Percentiles rank a stretch among this genome's conserved stretches.
phyloP scores from a whole-genome alignment of 257 asterid species.

The Capsicum rhomboideum region DNA sequence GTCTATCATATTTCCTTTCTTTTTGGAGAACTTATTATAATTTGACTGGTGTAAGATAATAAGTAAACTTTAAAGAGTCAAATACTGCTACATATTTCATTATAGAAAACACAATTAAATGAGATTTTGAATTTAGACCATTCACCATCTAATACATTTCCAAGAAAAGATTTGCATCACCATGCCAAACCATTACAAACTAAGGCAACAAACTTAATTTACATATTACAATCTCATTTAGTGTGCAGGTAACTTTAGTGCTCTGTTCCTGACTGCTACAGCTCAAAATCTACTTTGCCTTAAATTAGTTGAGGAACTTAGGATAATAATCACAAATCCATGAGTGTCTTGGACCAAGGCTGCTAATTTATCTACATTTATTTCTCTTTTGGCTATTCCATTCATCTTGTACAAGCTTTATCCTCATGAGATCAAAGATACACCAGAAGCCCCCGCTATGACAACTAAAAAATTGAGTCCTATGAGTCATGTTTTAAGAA shows the following conservation, averaged over 20 bases:
- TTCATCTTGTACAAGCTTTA: conserved; percentile 65
- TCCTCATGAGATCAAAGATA: conserved; percentile 88
- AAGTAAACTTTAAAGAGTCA: too few species aligned
- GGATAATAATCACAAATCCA: conserved; percentile 70
- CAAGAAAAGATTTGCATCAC: too few species aligned
- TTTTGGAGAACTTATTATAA: too few species aligned
- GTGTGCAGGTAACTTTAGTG: conserved; percentile 95
- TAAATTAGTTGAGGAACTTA: conserved; percentile 93
- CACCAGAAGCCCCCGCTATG: conserved; percentile 93
- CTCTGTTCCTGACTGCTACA: conserved; percentile 96
- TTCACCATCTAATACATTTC: too few species aligned
- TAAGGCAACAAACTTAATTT: too few species aligned
- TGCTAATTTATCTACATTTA: conserved; percentile 80
- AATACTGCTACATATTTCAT: too few species aligned
- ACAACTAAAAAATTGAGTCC: conserved; percentile 64
- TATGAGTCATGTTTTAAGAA: conserved; percentile 22
- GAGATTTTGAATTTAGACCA: too few species aligned
- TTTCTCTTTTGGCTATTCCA: conserved; percentile 74
- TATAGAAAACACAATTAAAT: too few species aligned
- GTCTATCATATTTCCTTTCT: too few species aligned
- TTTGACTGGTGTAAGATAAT: too few species aligned
- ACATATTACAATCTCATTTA: not conserved
- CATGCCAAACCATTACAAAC: too few species aligned
- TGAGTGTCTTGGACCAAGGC: conserved; percentile 95
- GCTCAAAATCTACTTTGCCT: conserved; percentile 95